Base-by-base conservation (phyloP, 805 yeast species). In the Cyberlindnera suaveolens region DNA sequence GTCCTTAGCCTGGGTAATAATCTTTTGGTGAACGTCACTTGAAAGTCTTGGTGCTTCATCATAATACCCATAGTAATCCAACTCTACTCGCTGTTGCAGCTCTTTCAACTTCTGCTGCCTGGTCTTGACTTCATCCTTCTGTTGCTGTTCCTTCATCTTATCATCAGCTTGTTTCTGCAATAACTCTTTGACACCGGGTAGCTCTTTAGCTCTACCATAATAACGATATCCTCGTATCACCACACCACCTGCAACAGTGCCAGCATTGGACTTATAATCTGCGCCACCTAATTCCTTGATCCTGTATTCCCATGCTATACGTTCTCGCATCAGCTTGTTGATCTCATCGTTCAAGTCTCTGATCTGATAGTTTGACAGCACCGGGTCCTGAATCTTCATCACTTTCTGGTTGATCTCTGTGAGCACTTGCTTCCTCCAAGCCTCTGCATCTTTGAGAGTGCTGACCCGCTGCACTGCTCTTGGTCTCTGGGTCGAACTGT, bases 191-290 rank as follows among this genome's bases (percentile, higher is more conserved):
- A 84, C 90, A 48, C 85, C 96, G 0, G 88, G 84, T 8, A 89
- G 63, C 36, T 87, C 91, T 41, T 77, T 70, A 0, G 96, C 96
- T 39, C 96, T 64, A 0, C 97, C 97, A 63, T 78, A 90, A 61
- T 85, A 90, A 43, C 83, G 65, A 17, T 54, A 48, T 2, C 54
- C 56, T 36, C 51, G 43, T 10, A 49, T 47, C 39, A 41, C 45
- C 34, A 45, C 56, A 31, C 55, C 60, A 15, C 45, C 50, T 15
- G 38, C 38, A 34, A 38, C 44, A 32, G 42, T 50, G 27, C 57
- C 52, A 38, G 39, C 36, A 27, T 45, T 60, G 16, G 75, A 56
- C 10, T 31, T 31, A 2, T 80, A 79, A 57, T 85, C 82, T 3
- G 85, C 80, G 0, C 96, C 96, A 1, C 91, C 91, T 1, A 88